These are phyloP conservation scores for Xylariaceae sp. DNA, from an alignment of 2,329 filamentous ascomycete species.

Conservation along the genomic window DNA sequence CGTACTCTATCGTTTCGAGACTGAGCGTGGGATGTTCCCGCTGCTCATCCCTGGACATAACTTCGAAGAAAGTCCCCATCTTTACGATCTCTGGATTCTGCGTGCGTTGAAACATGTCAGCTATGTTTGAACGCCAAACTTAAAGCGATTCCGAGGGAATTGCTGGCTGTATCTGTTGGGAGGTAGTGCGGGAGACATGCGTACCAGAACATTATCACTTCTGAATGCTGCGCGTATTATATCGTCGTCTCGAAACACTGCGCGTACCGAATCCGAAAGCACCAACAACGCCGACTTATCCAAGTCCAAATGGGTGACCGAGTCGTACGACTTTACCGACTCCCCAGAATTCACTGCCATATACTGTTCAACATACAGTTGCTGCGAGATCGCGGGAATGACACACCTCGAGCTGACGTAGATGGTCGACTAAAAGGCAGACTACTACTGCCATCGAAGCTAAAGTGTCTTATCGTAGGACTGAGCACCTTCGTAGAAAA, in stretches of 20 bases:
- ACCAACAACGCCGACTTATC: slow-evolving; percentile 28
- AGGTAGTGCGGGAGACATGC: too few relatives aligned
- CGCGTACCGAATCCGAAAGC: slow-evolving; percentile 41
- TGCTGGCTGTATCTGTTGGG: too few relatives aligned
- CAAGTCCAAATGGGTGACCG: slow-evolving; percentile 17
- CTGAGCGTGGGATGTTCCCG: slow-evolving; percentile 31
- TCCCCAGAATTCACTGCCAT: slow-evolving; percentile 14
- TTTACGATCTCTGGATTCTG: slow-evolving; percentile 27
- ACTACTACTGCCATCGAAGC: slow-evolving; percentile 23
- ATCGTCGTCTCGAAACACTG: slow-evolving; percentile 31
- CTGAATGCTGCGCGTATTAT: slow-evolving; percentile 22
- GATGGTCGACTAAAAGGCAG: slow-evolving; percentile 20
- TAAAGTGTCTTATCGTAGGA: slow-evolving; percentile 28
- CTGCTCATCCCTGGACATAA: slow-evolving; percentile 37
- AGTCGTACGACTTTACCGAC: slow-evolving; percentile 15
- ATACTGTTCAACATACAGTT: slow-evolving; percentile 1
- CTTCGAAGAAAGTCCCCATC: slow-evolving; percentile 38
- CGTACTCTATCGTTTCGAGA: slow-evolving; percentile 36
- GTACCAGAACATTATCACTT: too few relatives aligned
- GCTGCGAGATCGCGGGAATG: too few relatives aligned
- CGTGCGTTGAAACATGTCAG: too few relatives aligned
- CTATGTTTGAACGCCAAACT: too few relatives aligned
- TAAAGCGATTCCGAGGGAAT: too few relatives aligned
- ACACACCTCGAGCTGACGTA: slow-evolving; percentile 15
- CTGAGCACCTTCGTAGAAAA: slow-evolving; percentile 23